Evolutionary conservation across 73 alveolate genomes (phyloP), one percentile per base, ranked within the genome.

Genomic region (Paraurostyla sp.): DNA sequence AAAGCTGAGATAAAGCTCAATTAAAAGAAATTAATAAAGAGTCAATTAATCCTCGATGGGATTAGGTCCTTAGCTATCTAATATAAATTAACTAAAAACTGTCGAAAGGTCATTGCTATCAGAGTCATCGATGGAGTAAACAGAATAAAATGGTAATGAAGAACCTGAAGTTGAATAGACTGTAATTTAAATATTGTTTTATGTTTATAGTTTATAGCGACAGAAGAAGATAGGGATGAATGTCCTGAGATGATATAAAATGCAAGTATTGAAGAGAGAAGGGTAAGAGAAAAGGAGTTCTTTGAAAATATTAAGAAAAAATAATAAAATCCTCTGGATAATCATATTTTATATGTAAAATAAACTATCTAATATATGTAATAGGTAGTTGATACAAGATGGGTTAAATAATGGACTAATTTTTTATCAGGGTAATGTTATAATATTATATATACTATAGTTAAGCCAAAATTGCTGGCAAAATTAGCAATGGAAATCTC

Each of bases 381-480:
- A 20, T 78, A 78, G 52, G 20, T 78, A 49, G 76, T 78, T 2
- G 71, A 78, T 43, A 78, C 33, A 23, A 54, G 52, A 32, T 78
- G 89, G 89, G 76, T 78, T 9, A 78, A 78, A 23, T 7, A 78
- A 29, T 78, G 89, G 89, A 48, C 78, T 16, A 78, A 51, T 40
- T 78, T 51, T 40, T 32, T 49, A 23, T 15, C 76, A 6, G 78
- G 89, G 89, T 50, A 78, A 51, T 32, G 0, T 3, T 32, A 32
- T 7, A 50, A 50, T 51, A 32, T 69, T 36, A 22, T 49, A 11
- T 73, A 43, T 3, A 45, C 6, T 23, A 36, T 43, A 18, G 3
- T 20, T 73, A 45, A 73, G 86, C 6, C 3, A 25, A 18, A 71
- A 51, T 6, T 43, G 46, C 29, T 48, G 65, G 29, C 89, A 54